phyloP scores from a whole-genome alignment of 768 basidiomycete species.

The Serendipita sp. region DNA sequence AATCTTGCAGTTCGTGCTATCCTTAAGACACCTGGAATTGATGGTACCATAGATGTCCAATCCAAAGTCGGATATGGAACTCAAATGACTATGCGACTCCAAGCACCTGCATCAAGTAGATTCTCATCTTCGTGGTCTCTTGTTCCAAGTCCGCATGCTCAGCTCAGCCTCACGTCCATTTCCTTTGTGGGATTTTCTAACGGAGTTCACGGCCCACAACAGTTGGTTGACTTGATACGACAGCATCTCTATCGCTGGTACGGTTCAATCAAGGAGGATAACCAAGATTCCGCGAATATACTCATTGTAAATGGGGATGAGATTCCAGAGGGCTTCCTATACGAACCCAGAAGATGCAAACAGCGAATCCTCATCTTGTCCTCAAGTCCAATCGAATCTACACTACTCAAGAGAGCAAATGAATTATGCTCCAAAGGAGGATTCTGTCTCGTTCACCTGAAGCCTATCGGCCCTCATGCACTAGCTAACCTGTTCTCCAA shows the following conservation, averaged over 20 bases:
- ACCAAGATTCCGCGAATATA: not conserved
- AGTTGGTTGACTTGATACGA: not conserved
- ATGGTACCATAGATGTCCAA: conserved; percentile 87
- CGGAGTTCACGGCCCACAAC: conserved; percentile 20
- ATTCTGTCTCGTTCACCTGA: not conserved
- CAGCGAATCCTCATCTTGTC: not conserved
- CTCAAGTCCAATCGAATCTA: not conserved
- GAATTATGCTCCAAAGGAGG: not conserved
- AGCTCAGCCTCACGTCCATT: conserved; percentile 32
- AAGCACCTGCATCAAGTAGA: conserved; percentile 24
- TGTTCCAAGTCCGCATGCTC: conserved; percentile 29
- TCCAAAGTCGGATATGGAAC: conserved; percentile 83
- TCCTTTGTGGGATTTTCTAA: conserved; percentile 60
- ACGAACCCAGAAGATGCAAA: not conserved
- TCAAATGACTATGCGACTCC: conserved; percentile 76
- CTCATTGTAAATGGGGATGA: not conserved
- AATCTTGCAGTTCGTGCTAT: conserved; percentile 25
- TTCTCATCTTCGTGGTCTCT: conserved; percentile 26
- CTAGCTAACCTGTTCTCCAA: not conserved
- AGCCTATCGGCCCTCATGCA: conserved; percentile 1
- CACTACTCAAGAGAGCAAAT: not conserved
- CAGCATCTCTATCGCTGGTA: not conserved
- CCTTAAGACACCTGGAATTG: conserved; percentile 66
- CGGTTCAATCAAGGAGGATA: not conserved
- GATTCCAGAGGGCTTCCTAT: not conserved